These are phyloP conservation scores for Arabidopsis thaliana DNA, from an alignment of 345 rosid genomes.

Conservation along the genomic window TAIR10.1 NC_003074.8:10270501-10271000, in stretches of 20 bases:
- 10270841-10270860: slow-evolving; percentile 80
- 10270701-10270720: slow-evolving; percentile 54
- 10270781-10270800: slow-evolving; percentile 89
- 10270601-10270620: slow-evolving; percentile 73
- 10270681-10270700: slow-evolving; percentile 76
- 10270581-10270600: slow-evolving; percentile 71
- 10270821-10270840: slow-evolving; percentile 73
- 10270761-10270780: slow-evolving; percentile 79
- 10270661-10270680: slow-evolving; percentile 75
- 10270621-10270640: slow-evolving; percentile 98
- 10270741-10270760: slow-evolving; percentile 53
- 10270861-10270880: slow-evolving; percentile 61
- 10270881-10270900: slow-evolving; percentile 37
- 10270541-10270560: slow-evolving; percentile 92
- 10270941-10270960: not conserved
- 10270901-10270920: slow-evolving; percentile 46
- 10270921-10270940: not conserved
- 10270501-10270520: slow-evolving; percentile 83
- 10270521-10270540: slow-evolving; percentile 82
- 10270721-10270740: slow-evolving; percentile 60
- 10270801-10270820: slow-evolving; percentile 68
- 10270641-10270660: slow-evolving; percentile 87
- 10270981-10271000: not conserved
- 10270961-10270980: slow-evolving; percentile 16
- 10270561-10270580: slow-evolving; percentile 87